phyloP scores from a whole-genome alignment of 352 stramenopile genomes.

The Phytopythium boreale region DNA sequence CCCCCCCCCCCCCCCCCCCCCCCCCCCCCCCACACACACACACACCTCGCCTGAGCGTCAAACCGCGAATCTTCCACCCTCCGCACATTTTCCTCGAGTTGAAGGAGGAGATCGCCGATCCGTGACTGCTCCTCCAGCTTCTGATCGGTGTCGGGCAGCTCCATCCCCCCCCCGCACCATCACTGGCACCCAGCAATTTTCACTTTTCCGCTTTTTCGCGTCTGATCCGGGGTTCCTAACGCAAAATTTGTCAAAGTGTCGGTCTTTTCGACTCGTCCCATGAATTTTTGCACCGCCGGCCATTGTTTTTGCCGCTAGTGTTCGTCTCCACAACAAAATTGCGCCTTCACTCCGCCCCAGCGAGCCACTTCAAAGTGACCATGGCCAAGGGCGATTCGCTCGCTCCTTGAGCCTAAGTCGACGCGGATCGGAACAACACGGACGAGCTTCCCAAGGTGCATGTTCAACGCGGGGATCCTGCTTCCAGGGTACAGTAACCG shows the following conservation, averaged over 20 bases:
- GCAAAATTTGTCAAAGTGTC: background rate
- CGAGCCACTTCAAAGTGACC: too few species aligned
- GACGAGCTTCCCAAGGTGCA: background rate
- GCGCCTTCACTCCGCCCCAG: background rate
- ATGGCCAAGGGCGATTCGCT: background rate
- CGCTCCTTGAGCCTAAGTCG: background rate
- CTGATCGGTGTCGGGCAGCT: background rate
- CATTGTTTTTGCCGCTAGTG: conserved; percentile 1
- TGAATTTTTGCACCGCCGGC: background rate
- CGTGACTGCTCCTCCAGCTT: background rate
- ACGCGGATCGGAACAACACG: background rate
- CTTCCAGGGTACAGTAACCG: background rate
- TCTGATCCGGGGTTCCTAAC: background rate
- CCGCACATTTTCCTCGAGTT: background rate
- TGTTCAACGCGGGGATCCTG: background rate
- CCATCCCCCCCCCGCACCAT: background rate
- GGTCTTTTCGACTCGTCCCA: conserved; percentile 3
- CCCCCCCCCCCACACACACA: too few species aligned
- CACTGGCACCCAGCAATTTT: background rate
- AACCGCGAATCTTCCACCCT: background rate
- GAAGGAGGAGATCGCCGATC: background rate
- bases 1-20: too few species aligned
- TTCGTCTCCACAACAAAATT: background rate
- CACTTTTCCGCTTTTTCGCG: background rate
- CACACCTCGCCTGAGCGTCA: background rate